Base-by-base conservation (phyloP, 2,329 filamentous ascomycete genomes). In the Pseudogymnoascus sp. region DNA sequence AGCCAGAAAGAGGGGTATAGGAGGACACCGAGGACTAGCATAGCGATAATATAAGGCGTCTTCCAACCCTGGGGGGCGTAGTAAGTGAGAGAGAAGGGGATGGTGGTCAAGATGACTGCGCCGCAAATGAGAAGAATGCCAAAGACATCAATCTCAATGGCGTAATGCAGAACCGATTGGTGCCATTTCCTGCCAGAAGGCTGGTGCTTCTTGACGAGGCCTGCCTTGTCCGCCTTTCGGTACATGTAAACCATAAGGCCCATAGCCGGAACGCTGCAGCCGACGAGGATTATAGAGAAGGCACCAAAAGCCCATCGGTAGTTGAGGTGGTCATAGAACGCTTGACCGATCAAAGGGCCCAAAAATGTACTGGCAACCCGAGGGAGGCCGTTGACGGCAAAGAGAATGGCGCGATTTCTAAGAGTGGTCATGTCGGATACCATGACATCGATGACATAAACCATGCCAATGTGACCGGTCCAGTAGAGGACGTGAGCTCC, bases 401-500 rank as follows among this genome's bases (percentile, higher is more conserved):
- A 73, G 41, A 77, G 69, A 62, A 78, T 67, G 64, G 76, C 71
- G 14, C 77, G 74, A 67, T 79, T 79, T 59, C 70, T 66, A 11
- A 79, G 69, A 4, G 71, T 71, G 1, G 76, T 77, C 64, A 76
- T 77, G 60, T 79, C 77, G 60, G 77, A 73, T 6, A 78, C 65
- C 62, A 78, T 74, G 62, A 79, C 72, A 18, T 70, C 65, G 63
- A 78, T 70, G 59, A 77, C 68, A 65, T 76, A 78, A 4, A 69
- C 65, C 4, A 78, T 65, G 6, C 74, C 76, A 4, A 75, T 69
- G 70, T 81, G 43, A 12, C 43, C 43, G 14, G 43, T 54, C 43
- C 43, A 84, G 69, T 86, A 87, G 62, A 89, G 82, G 3, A 86
- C 82, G 65, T 85, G 77, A 14, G 58, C 58, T n/a, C 25, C 83